These are phyloP conservation scores for Tricholoma terreum DNA, from an alignment of 768 basidiomycete species.

Conservation along the genomic window DNA sequence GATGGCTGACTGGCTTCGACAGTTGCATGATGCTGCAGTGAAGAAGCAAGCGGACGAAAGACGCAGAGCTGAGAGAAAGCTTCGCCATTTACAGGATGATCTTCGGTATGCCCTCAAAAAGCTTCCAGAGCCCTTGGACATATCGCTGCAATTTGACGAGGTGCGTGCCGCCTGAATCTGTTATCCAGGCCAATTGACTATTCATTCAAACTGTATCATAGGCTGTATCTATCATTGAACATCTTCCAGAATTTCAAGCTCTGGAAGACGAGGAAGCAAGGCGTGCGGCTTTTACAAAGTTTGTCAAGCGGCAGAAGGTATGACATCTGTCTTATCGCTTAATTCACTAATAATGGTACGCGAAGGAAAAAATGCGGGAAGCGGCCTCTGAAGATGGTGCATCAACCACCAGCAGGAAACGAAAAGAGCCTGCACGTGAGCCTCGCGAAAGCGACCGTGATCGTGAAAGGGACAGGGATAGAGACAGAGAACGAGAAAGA, in stretches of 20 bases:
- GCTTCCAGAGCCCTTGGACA: constrained; percentile 75
- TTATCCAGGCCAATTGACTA: neutral
- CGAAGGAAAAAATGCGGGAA: constrained; percentile 74
- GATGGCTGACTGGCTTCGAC: constrained; percentile 4
- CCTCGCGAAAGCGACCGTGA: constrained; percentile 48
- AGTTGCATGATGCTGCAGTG: constrained; percentile 72
- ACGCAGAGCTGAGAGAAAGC: constrained; percentile 77
- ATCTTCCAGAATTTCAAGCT: constrained; percentile 83
- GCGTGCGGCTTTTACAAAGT: constrained; percentile 81
- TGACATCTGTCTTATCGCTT: constrained; percentile 7
- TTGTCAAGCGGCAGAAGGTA: constrained; percentile 88
- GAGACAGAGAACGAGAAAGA: constrained; percentile 35
- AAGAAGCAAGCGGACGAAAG: constrained; percentile 85
- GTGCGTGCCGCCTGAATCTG: constrained; percentile 40
- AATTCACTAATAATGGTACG: neutral
- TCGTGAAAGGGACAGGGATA: constrained; percentile 38
- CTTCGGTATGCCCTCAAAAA: constrained; percentile 94
- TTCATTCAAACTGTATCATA: constrained; percentile 26
- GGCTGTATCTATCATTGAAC: constrained; percentile 73
- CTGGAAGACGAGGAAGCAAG: constrained; percentile 86
- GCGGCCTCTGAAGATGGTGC: constrained; percentile 80
- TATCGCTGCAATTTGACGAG: constrained; percentile 74
- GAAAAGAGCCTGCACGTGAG: constrained; percentile 69
- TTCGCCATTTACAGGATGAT: constrained; percentile 90
- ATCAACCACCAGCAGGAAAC: constrained; percentile 74